phyloP scores from a whole-genome alignment of 2,329 filamentous ascomycete genomes.

The Fusarium goolgardi region DNA sequence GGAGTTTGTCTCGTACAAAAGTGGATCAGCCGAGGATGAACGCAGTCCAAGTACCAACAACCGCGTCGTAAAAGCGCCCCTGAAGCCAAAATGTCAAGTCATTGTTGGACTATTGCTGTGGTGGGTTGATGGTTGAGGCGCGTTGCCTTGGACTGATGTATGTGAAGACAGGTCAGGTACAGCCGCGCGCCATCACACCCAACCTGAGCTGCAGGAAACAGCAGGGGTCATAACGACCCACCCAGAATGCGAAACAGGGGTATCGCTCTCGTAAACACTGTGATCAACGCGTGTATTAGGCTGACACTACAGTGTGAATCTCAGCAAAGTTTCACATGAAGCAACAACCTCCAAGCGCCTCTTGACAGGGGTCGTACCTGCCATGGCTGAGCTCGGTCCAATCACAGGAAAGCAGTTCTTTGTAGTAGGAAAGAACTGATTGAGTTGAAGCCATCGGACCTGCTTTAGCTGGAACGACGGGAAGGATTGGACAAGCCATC shows the following conservation, averaged over 20 bases:
- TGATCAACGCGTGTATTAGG: background rate
- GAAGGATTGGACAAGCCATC: slow-evolving; percentile 36
- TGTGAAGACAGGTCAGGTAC: slow-evolving; percentile 38
- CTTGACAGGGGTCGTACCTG: slow-evolving; percentile 32
- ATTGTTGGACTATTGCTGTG: slow-evolving; percentile 28
- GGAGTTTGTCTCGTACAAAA: slow-evolving; percentile 28
- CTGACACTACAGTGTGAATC: slow-evolving; percentile 29
- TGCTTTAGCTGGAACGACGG: slow-evolving; percentile 36
- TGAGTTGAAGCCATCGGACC: slow-evolving; percentile 32
- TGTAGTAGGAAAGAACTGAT: slow-evolving; percentile 37
- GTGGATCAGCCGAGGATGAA: slow-evolving; percentile 34
- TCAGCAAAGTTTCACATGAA: background rate
- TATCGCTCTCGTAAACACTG: slow-evolving; percentile 34
- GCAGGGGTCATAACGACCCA: slow-evolving; percentile 38
- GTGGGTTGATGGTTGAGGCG: slow-evolving; percentile 39
- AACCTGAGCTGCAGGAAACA: slow-evolving; percentile 34
- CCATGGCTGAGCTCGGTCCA: slow-evolving; percentile 20
- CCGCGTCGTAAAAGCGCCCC: slow-evolving; percentile 22
- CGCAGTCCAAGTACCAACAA: slow-evolving; percentile 16
- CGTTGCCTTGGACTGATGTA: slow-evolving; percentile 24
- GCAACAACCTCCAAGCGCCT: slow-evolving; percentile 35
- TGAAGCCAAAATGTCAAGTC: slow-evolving; percentile 27
- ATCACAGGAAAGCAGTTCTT: slow-evolving; percentile 33
- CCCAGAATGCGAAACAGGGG: slow-evolving; percentile 16
- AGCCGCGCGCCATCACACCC: slow-evolving; percentile 44